Base-by-base conservation (phyloP, 441 rosid species). In the Daphne laureola region DNA sequence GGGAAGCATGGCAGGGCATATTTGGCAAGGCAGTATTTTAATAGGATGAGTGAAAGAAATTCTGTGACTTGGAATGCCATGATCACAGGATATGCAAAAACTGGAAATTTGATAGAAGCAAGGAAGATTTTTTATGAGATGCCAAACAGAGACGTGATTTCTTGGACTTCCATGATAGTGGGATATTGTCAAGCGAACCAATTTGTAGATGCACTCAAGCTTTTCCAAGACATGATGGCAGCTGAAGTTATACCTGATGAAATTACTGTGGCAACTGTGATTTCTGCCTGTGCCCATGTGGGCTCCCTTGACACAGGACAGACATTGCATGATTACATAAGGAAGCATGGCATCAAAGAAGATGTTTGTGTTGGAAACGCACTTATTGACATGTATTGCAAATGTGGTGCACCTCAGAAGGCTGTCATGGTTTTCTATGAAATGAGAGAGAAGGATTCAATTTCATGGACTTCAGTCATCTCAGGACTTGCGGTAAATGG, bases 91-190 rank as follows among this genome's bases (percentile, higher is more conserved):
- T 68, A 67, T 43, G 61, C 62, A 16, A 70, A 66, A 61, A 52
- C 12, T 2, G 70, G 74, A 43, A 25, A 61, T 35, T 38, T 82
- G 50, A 56, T 57, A 53, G 65, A 64, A 8, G 85, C 81, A 8
- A 49, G 58, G 62, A 64, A 50, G 53, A 58, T 77, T 48, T 79
- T 82, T 38, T 56, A 77, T 48, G 54, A 64, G 52, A 79, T 77
- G 84, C 73, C 80, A 0, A 43, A 17, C 31, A 78, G 59, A 69
- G 74, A 83, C 67, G 80, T 76, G 16, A 72, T 80, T 62, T 83
- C 90, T 8, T 83, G 79, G 75, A 64, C 79, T 65, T 71, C 72
- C 43, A 59, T 82, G 76, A 79, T 77, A 62, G 63, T 83, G 0
- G 79, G 78, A 12, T 82, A 67, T 49, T 67, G 62, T 63, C 76